Conservation (phyloP, 495 filamentous ascomycete genomes). For the Parachaetomium inaequale region DNA sequence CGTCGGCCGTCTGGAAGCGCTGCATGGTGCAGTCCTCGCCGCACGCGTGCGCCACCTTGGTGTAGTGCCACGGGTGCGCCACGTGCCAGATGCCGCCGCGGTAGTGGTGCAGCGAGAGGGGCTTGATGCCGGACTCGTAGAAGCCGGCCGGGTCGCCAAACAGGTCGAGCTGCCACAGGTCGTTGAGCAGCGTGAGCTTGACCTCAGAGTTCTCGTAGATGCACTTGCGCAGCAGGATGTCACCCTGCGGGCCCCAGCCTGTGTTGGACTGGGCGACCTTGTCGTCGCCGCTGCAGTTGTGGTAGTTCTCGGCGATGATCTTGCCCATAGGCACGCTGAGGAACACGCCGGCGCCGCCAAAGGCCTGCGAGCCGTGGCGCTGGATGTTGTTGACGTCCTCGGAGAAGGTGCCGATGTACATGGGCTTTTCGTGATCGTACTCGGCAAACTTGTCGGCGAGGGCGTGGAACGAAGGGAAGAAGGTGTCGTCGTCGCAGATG, state of each 20-base stretch:
- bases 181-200: slow-evolving; percentile 57
- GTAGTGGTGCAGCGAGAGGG: slow-evolving; percentile 66
- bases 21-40: slow-evolving; percentile 63
- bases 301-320: slow-evolving; percentile 56
- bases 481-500: slow-evolving; percentile 72
- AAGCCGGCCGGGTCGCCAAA: slow-evolving; percentile 63
- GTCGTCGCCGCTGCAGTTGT: slow-evolving; percentile 48
- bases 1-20: slow-evolving; percentile 61
- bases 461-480: slow-evolving; percentile 63
- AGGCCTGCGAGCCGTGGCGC: slow-evolving; percentile 65
- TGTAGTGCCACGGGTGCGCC: slow-evolving; percentile 60
- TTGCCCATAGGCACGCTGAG: slow-evolving; percentile 60
- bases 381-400: slow-evolving; percentile 67
- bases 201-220: slow-evolving; percentile 62
- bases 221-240: slow-evolving; percentile 64
- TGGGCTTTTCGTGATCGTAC: slow-evolving; percentile 54
- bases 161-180: slow-evolving; percentile 65
- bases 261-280: slow-evolving; percentile 52
- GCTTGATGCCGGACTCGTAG: slow-evolving; percentile 63
- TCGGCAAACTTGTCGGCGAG: slow-evolving; percentile 47
- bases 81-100: slow-evolving; percentile 50
- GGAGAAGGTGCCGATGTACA: slow-evolving; percentile 66
- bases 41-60: slow-evolving; percentile 59
- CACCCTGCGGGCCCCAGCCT: slow-evolving; percentile 55
- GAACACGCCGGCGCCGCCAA: slow-evolving; percentile 71